These are phyloP conservation scores for Halophytophthora batemanensis DNA, from an alignment of 352 stramenopile genomes.

Conservation along the genomic window DNA sequence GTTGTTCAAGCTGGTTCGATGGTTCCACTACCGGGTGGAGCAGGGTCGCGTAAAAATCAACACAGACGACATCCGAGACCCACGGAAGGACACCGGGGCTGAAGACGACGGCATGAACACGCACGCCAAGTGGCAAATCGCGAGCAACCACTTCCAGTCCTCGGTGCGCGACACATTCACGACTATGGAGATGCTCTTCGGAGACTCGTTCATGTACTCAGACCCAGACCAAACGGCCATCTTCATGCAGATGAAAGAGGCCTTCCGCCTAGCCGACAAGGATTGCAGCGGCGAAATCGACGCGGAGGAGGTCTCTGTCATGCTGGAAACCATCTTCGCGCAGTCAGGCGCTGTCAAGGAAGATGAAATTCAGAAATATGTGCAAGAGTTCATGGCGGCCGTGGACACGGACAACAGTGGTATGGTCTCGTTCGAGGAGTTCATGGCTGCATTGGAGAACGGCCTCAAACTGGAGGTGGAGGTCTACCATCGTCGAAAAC, in stretches of 20 bases:
- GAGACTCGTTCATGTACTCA: constrained; percentile 69
- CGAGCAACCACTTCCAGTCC: constrained; percentile 38
- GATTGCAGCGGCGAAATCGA: constrained; percentile 80
- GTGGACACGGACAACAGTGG: constrained; percentile 67
- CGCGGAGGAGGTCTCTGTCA: constrained; percentile 65
- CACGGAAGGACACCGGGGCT: constrained; percentile 2
- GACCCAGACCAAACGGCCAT: constrained; percentile 73
- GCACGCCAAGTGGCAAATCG: constrained; percentile 44
- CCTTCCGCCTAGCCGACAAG: constrained; percentile 67
- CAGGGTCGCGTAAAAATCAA: constrained; percentile 38
- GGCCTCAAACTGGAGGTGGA: constrained; percentile 74
- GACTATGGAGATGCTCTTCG: constrained; percentile 63
- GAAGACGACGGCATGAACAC: constrained; percentile 16
- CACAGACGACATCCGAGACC: constrained; percentile 49
- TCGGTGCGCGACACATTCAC: constrained; percentile 62
- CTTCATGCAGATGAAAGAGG: constrained; percentile 86
- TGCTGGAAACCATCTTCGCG: constrained; percentile 72
- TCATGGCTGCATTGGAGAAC: constrained; percentile 70
- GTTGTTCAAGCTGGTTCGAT: constrained; percentile 68
- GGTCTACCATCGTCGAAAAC: constrained; percentile 54
- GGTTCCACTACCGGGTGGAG: constrained; percentile 59
- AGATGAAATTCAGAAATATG: constrained; percentile 66
- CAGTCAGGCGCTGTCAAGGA: constrained; percentile 64
- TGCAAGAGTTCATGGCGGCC: constrained; percentile 67
- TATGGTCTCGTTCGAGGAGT: constrained; percentile 79